phyloP scores from a whole-genome alignment of 2,329 filamentous ascomycete genomes.

The Colletotrichum sp. region DNA sequence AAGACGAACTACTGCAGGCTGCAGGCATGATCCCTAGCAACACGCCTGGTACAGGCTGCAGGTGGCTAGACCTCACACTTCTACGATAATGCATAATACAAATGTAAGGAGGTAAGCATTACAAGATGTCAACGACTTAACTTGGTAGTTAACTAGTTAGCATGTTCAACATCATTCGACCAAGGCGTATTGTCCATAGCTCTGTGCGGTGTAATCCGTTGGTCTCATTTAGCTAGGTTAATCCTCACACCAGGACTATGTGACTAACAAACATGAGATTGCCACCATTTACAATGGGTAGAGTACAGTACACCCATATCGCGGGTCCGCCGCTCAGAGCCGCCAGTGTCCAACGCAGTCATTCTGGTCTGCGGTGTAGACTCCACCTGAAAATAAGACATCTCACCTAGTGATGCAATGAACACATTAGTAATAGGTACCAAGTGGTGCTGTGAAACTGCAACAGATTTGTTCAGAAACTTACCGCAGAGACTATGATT shows the following conservation, averaged over 20 bases:
- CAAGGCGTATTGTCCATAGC: slow-evolving; percentile 23
- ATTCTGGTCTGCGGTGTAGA: not conserved
- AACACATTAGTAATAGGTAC: not conserved
- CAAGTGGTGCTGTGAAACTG: not conserved
- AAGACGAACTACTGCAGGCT: not conserved
- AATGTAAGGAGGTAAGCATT: not conserved
- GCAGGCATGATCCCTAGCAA: not conserved
- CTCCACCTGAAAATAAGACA: not conserved
- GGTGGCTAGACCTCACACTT: not conserved
- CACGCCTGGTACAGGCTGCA: not conserved
- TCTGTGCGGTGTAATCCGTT: not conserved
- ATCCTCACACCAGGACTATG: not conserved
- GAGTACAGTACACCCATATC: not conserved
- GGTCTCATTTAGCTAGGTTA: not conserved
- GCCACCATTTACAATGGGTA: not conserved
- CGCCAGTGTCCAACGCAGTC: not conserved
- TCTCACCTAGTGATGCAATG: not conserved
- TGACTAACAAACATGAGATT: not conserved
- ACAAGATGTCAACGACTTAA: not conserved
- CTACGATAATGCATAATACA: not conserved
- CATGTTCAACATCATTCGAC: not conserved
- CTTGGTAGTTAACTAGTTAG: not conserved
- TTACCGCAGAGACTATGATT: not conserved
- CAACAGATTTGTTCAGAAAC: not conserved
- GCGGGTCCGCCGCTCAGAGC: not conserved